Conservation (phyloP, 2,329 filamentous ascomycete species). For the Verticillium alfalfae region DNA sequence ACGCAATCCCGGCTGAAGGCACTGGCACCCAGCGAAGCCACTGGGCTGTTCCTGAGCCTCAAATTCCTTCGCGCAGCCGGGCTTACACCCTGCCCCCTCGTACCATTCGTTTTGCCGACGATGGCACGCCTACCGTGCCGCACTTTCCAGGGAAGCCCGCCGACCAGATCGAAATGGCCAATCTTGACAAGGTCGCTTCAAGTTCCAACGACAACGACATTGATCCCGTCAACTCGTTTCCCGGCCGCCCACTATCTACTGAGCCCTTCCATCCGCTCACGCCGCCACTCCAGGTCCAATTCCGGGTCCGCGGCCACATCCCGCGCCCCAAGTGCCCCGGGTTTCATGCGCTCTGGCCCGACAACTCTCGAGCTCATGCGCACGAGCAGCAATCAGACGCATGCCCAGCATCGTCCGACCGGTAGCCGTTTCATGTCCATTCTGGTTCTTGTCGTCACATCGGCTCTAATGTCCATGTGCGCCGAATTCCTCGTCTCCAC, state of each 20-base stretch:
- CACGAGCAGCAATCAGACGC: conserved; percentile 4
- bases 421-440: conserved; percentile 30
- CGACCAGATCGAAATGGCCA: conserved; percentile 7
- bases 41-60: background rate
- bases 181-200: background rate
- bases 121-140: background rate
- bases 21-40: background rate
- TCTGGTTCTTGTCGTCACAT: conserved; percentile 45
- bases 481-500: conserved; percentile 57
- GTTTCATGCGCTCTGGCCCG: conserved; percentile 12
- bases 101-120: conserved; percentile 22
- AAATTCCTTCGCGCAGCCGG: background rate
- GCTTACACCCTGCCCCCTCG: conserved; percentile 8
- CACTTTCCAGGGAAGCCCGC: background rate
- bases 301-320: conserved; percentile 16
- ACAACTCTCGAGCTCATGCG: conserved; percentile 12
- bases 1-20: conserved; percentile 41
- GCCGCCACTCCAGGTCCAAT: conserved; percentile 17
- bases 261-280: conserved; percentile 12
- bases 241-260: conserved; percentile 9
- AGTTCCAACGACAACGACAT: conserved; percentile 1
- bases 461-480: conserved; percentile 51
- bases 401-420: background rate
- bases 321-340: conserved; percentile 12
- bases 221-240: background rate